Base-by-base conservation (phyloP, 2,329 filamentous ascomycete genomes). In the Xenosphaeropsis pyriputrescens region DNA sequence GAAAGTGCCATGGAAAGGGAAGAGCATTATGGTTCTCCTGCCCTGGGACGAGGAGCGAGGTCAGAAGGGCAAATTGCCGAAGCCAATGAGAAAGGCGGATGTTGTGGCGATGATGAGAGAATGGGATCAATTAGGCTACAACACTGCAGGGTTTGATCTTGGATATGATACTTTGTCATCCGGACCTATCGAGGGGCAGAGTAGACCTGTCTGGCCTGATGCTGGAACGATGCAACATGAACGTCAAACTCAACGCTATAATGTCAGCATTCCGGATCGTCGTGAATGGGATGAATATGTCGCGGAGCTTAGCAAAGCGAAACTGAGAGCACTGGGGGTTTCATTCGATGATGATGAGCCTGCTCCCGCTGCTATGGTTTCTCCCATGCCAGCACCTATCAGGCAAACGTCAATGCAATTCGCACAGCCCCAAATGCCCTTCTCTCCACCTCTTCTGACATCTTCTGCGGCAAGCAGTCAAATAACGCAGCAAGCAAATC, bases 321-420 rank as follows among this genome's bases (percentile, higher is more conserved):
- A 95, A 61, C 67, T 98, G 37, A 78, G 86, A 43, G 88, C 89
- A 36, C 68, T 98, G 39, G 91, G 91, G 45, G 91, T 96, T 11
- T 86, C 76, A 14, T 69, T 84, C 43, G 83, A 77, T 29, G 76
- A 80, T 35, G 79, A 85, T 5, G 84, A 91, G 37, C 61, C 71
- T 42, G 59, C 67, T 37, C 63, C 70, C 4, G 61, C 67, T 32
- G 7, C 22, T 6, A 74, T 75, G 3, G 68, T 79, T 46, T 89
- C 85, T 12, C 78, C 79, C 8, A 72, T 64, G n/a, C 65, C 65
- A 3, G 68, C 71, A 8, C 63, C 79, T 46, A 79, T 75, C 50
- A 67, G 79, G 41, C 79, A 82, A 50, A 65, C 75, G 16, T 86
- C 85, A 7, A 75, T 73, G 33, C 78, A 83, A 47, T 84, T 85